Percentiles rank a stretch among this genome's conserved stretches.
phyloP scores from a whole-genome alignment of 345 rosid genomes.

The Linum usitatissimum region DNA sequence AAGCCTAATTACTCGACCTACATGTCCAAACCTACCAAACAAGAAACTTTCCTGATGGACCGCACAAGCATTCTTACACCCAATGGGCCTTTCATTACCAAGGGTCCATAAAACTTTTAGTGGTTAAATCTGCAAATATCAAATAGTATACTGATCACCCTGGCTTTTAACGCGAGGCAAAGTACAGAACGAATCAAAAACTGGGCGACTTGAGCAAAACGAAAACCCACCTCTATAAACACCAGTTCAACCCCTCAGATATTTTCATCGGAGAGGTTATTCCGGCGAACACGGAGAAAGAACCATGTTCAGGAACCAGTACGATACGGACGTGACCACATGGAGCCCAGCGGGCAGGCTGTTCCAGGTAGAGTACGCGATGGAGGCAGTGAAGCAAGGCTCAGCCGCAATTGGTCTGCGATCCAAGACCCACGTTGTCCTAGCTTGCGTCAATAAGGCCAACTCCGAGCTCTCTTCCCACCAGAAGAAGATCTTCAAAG shows the following conservation, averaged over 20 bases:
- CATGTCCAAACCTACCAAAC: too few relatives aligned
- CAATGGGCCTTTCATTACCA: too few relatives aligned
- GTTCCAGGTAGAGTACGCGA: conserved; percentile 96
- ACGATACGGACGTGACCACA: conserved; percentile 96
- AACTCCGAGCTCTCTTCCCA: conserved; percentile 92
- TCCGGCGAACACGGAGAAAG: neutral
- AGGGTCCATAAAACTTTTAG: too few relatives aligned
- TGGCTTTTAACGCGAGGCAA: too few relatives aligned
- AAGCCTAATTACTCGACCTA: too few relatives aligned
- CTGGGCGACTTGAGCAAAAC: neutral
- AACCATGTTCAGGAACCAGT: conserved; percentile 88
- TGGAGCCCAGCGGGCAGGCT: conserved; percentile 98
- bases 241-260: neutral
- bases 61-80: too few relatives aligned
- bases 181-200: too few relatives aligned
- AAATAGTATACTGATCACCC: too few relatives aligned
- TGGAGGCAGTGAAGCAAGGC: conserved; percentile 99
- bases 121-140: too few relatives aligned
- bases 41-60: too few relatives aligned
- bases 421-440: conserved; percentile 87
- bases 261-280: neutral
- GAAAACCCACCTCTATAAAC: neutral
- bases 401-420: conserved; percentile 99
- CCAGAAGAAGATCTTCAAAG: conserved; percentile 97
- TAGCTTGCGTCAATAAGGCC: conserved; percentile 89